A percentile compares a stretch with the other conserved stretches of the same genome.
These are phyloP conservation scores for Casaregolazyma lundiana DNA, from an alignment of 1,139 yeast genomes.

Conservation along the genomic window DNA sequence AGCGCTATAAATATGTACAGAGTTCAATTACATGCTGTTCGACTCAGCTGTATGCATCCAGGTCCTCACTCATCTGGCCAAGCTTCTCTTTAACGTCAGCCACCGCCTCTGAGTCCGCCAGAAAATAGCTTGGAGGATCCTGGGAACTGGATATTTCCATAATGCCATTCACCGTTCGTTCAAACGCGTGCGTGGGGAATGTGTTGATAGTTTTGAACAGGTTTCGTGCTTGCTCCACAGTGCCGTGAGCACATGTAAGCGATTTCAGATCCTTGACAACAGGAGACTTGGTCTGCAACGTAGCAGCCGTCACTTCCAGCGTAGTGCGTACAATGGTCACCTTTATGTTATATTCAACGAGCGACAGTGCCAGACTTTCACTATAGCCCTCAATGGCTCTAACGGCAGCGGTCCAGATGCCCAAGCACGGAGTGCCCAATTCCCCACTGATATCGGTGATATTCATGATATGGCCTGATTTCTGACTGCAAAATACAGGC, in stretches of 20 bases:
- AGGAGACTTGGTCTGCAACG: slow-evolving; percentile 23
- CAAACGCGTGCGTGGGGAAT: slow-evolving; percentile 25
- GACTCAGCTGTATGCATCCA: slow-evolving; percentile 23
- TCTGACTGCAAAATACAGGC: slow-evolving; percentile 26
- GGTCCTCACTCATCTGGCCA: slow-evolving; percentile 30
- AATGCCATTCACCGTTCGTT: slow-evolving; percentile 27
- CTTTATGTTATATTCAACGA: slow-evolving; percentile 28
- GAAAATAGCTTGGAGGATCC: slow-evolving; percentile 32
- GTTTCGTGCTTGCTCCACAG: slow-evolving; percentile 20
- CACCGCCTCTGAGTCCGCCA: slow-evolving; percentile 30
- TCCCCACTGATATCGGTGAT: slow-evolving; percentile 32
- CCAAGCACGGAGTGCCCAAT: slow-evolving; percentile 31
- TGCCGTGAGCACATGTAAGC: slow-evolving; percentile 2
- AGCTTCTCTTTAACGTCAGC: slow-evolving; percentile 30
- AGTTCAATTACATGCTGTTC: no score
- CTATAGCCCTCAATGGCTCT: slow-evolving; percentile 35
- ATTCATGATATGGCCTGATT: slow-evolving; percentile 31
- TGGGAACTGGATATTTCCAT: slow-evolving; percentile 30
- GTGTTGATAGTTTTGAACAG: slow-evolving; percentile 21
- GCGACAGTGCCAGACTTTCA: slow-evolving; percentile 32
- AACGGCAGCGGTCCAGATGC: slow-evolving; percentile 28
- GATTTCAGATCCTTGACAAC: slow-evolving; percentile 10
- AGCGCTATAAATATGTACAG: no score
- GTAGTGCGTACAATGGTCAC: slow-evolving; percentile 32
- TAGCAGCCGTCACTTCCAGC: slow-evolving; percentile 28